These are phyloP conservation scores for Hygrophoropsis aurantiaca DNA, from an alignment of 768 basidiomycete genomes.

Conservation along the genomic window DNA sequence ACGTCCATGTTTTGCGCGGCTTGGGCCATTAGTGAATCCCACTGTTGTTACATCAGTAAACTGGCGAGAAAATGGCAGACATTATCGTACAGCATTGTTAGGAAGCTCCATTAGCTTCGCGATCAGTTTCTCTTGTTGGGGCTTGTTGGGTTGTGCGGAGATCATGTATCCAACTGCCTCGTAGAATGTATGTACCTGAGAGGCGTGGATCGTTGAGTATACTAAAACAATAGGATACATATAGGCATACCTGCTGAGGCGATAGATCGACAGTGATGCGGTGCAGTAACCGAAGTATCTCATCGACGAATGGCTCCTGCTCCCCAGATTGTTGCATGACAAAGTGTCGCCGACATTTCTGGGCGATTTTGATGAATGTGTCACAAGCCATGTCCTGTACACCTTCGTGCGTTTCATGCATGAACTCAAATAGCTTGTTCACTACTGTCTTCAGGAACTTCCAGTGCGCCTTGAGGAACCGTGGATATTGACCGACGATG, in stretches of 20 bases:
- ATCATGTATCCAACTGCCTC: slow-evolving; percentile 99
- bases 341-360: slow-evolving; percentile 97
- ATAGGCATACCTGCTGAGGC: slow-evolving; percentile 65
- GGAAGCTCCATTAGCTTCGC: slow-evolving; percentile 95
- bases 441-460: slow-evolving; percentile 99
- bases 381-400: slow-evolving; percentile 99
- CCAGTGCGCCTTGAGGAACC: slow-evolving; percentile 99
- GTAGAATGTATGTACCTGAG: slow-evolving; percentile 91
- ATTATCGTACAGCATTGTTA: slow-evolving; percentile 87
- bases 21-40: slow-evolving; percentile 97
- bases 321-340: slow-evolving; percentile 99
- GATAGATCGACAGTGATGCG: slow-evolving; percentile 93
- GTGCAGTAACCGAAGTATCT: slow-evolving; percentile 89
- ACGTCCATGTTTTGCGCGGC: slow-evolving; percentile 93
- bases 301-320: slow-evolving; percentile 96
- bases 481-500: slow-evolving; percentile 98
- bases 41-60: slow-evolving; percentile 46
- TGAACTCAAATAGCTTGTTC: slow-evolving; percentile 99
- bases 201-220: slow-evolving; percentile 8
- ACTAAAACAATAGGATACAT: neutral
- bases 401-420: slow-evolving; percentile 99
- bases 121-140: slow-evolving; percentile 93
- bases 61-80: neutral
- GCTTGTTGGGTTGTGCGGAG: slow-evolving; percentile 96
- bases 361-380: slow-evolving; percentile 99